Evolutionary conservation across 1,284 basidiomycete genomes (phyloP), one percentile per base, ranked within the genome.

Genomic region (Ustilago lituana): DNA sequence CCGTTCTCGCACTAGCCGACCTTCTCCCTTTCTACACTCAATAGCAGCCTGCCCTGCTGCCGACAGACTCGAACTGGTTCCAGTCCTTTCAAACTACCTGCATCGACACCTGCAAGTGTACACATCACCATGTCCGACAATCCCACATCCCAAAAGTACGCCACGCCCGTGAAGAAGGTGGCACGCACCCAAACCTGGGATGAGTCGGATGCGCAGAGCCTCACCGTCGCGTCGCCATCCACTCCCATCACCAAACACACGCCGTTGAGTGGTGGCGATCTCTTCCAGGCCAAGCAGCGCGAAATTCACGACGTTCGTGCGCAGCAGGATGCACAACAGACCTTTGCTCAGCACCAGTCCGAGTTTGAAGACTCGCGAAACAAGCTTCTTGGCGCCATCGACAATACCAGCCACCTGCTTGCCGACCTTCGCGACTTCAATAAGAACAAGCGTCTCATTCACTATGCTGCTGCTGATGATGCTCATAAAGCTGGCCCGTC

Each of bases 381-480:
- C 38, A 52, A 38, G 45, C 59, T 71, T n/a, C 46, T 71, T 14
- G 59, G 46, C 32, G 91, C 90, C 20, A 88, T 95, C 69, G 88
- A 90, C 74, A 85, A 87, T 0, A 89, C 92, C 27, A 87, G 88
- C 76, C 80, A 84, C 17, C 87, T 97, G 43, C 85, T 96, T 33
- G 84, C 83, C 50, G 89, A 90, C 73, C 84, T 97, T 27, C 88
- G 88, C 61, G 85, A 86, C 63, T 95, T 94, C 85, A 96, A 91
- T 85, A 89, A 89, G 83, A 86, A 89, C 43, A 87, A 90, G 69
- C 95, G 93, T 91, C 86, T 91, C 33, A 88, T 96, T 26, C 86
- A 92, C 56, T 97, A 97, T 82, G 93, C 93, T 43, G 26, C 65
- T 1, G 49, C 67, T 8, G 56, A 59, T 24, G 49, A 47, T 3